These are phyloP conservation scores for Suillus ampliporus DNA, from an alignment of 768 basidiomycete species.

Conservation along the genomic window DNA sequence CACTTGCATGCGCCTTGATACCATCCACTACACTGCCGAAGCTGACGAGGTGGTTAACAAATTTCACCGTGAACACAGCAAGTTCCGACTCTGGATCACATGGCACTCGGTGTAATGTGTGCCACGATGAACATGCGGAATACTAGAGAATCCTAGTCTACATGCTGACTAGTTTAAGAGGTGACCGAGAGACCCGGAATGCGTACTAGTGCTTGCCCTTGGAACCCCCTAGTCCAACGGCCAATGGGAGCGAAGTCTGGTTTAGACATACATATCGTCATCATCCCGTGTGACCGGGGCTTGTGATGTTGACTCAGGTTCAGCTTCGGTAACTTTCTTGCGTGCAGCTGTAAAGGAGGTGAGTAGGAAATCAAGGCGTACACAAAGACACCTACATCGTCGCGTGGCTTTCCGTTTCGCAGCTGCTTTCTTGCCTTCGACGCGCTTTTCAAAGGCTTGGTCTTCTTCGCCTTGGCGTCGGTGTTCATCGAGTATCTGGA, in stretches of 20 bases:
- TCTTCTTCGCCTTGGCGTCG: slow-evolving; percentile 89
- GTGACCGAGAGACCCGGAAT: not conserved
- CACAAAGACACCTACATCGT: slow-evolving; percentile 40
- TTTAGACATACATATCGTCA: slow-evolving; percentile 32
- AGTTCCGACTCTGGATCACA: no score
- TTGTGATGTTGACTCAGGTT: slow-evolving; percentile 21
- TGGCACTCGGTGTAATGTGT: no score
- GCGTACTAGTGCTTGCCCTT: no score
- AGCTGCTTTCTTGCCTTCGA: slow-evolving; percentile 79
- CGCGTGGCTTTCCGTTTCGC: slow-evolving; percentile 75
- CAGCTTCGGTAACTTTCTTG: slow-evolving; percentile 32
- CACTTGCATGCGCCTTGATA: no score
- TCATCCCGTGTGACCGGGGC: slow-evolving; percentile 20
- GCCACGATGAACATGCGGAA: no score
- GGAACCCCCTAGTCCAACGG: no score
- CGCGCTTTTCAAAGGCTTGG: slow-evolving; percentile 86
- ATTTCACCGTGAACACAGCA: no score
- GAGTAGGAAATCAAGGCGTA: not conserved
- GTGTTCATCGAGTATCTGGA: slow-evolving; percentile 83
- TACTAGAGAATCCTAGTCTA: no score
- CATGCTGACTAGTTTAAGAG: no score
- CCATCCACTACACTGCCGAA: no score
- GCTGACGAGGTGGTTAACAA: no score
- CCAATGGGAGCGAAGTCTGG: not conserved
- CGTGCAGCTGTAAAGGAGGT: slow-evolving; percentile 29